Percentiles rank a stretch among this genome's conserved stretches.
These are phyloP conservation scores for Sporothrix dimorphospora DNA, from an alignment of 2,329 filamentous ascomycete genomes.

Conservation along the genomic window DNA sequence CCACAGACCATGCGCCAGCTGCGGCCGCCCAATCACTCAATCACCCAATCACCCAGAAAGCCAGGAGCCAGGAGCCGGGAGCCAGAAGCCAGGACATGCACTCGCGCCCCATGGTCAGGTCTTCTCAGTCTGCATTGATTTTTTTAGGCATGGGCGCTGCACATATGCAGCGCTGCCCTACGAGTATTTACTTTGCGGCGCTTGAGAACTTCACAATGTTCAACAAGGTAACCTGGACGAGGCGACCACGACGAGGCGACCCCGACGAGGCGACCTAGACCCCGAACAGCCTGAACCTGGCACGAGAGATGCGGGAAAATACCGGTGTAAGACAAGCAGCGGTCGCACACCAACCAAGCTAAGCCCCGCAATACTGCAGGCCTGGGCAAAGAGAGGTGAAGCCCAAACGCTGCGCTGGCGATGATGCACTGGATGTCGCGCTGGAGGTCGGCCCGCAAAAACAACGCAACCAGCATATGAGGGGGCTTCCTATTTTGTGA, in stretches of 20 bases:
- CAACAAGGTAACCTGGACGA: not conserved
- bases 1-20: not conserved
- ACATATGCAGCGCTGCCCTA: conserved; percentile 1
- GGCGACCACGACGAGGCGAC: not conserved
- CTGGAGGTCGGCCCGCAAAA: not conserved
- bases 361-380: not conserved
- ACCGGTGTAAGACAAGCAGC: not conserved
- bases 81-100: not conserved
- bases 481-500: too few species aligned
- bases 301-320: not conserved
- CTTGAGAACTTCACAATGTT: too few species aligned
- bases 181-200: not conserved
- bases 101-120: too few species aligned
- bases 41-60: not conserved
- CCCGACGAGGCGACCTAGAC: not conserved
- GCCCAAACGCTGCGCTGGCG: conserved; percentile 14
- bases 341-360: not conserved
- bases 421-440: not conserved
- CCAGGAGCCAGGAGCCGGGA: too few species aligned
- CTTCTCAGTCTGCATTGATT: not conserved
- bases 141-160: not conserved
- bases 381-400: conserved; percentile 20
- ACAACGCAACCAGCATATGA: not conserved
- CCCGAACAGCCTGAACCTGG: too few species aligned
- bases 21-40: conserved; percentile 2